phyloP scores from a whole-genome alignment of 495 filamentous ascomycete genomes.

The Thozetella sp. region DNA sequence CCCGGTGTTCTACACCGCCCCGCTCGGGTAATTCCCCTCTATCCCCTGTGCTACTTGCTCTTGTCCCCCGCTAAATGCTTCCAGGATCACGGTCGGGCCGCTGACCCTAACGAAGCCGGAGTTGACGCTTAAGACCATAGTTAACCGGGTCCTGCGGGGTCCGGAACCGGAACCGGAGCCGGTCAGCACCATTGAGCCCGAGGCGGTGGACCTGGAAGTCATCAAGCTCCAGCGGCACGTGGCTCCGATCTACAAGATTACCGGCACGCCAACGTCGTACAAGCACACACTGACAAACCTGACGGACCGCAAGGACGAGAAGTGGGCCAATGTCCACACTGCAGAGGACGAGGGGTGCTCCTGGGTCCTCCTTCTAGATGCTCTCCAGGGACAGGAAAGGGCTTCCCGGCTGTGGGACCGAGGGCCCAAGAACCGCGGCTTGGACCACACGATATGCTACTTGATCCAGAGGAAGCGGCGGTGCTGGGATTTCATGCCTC shows the following conservation, averaged over 20 bases:
- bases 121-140: not conserved
- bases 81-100: not conserved
- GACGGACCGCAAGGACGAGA: not conserved
- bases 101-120: not conserved
- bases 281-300: not conserved
- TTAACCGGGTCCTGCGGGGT: not conserved
- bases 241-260: not conserved
- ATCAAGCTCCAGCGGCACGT: not conserved
- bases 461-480: constrained; percentile 25
- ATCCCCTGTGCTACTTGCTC: too few species aligned
- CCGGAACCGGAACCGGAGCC: not conserved
- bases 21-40: too few species aligned
- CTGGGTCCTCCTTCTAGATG: not conserved
- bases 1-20: not conserved
- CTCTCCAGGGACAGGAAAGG: not conserved
- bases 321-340: not conserved
- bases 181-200: not conserved
- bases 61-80: too few species aligned
- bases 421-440: not conserved
- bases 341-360: constrained; percentile 1
- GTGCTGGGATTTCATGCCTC: constrained; percentile 34
- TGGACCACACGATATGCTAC: not conserved
- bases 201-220: not conserved
- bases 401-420: not conserved
- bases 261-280: not conserved